Conservation (phyloP, 164 flowering plant species). For the Tinospora cordifolia region DNA sequence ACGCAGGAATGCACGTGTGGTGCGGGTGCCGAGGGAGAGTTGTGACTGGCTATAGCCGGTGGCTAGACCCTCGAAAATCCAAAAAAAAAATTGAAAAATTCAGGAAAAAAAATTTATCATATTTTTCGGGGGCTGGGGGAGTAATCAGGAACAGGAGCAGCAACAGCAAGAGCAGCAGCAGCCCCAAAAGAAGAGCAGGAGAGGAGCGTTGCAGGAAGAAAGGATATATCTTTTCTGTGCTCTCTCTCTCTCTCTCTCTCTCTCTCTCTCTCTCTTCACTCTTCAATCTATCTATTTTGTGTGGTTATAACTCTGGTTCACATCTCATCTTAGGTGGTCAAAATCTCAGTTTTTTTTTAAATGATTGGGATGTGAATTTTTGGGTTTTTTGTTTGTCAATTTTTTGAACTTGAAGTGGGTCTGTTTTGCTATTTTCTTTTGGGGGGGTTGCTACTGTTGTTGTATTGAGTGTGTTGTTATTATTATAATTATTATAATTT, state of each 20-base stretch:
- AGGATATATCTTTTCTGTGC: constrained; percentile 10
- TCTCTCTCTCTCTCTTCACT: constrained; percentile 3
- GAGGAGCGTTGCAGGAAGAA: constrained; percentile 13
- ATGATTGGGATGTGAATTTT: background rate
- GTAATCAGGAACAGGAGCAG: background rate
- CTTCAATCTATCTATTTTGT: too few species aligned
- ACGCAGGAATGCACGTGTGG: constrained; percentile 34
- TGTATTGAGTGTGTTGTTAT: constrained; percentile 3
- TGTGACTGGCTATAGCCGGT: constrained; percentile 27
- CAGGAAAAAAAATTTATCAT: background rate
- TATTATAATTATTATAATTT: too few species aligned
- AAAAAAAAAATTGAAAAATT: background rate
- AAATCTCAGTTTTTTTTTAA: background rate
- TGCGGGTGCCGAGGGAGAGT: constrained; percentile 23
- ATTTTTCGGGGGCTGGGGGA: constrained; percentile 3
- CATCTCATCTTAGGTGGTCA: background rate
- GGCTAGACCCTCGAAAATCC: constrained; percentile 13
- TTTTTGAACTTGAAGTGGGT: constrained; percentile 4
- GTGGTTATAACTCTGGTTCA: too few species aligned
- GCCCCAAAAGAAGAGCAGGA: constrained; percentile 7
- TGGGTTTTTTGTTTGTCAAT: constrained; percentile 4
- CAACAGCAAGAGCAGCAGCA: background rate
- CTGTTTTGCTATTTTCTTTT: background rate
- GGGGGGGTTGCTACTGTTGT: background rate
- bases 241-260: background rate